Conservation (phyloP, 129 eudicot species). For the Centrapalus pauciflorus region DNA sequence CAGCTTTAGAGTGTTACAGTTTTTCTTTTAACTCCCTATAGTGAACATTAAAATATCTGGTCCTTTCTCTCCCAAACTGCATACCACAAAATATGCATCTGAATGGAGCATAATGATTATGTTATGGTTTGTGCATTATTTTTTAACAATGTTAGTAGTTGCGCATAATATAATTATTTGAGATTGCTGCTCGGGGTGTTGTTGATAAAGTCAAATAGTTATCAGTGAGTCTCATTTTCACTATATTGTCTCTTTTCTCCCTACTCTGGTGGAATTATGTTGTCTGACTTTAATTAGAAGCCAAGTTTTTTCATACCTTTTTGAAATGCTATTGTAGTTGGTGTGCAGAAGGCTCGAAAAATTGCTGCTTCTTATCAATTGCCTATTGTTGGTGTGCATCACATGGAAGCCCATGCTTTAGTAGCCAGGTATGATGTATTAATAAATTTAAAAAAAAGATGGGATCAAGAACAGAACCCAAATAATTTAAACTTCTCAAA, state of each 20-base stretch:
- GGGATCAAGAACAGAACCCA: conserved; percentile 4
- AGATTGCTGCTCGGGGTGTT: neutral
- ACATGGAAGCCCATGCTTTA: conserved; percentile 98
- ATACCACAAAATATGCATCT: neutral
- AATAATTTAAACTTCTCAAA: neutral
- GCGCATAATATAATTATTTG: neutral
- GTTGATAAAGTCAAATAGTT: neutral
- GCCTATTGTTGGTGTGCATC: conserved; percentile 94
- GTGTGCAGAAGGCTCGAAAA: conserved; percentile 89
- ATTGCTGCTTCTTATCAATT: conserved; percentile 63
- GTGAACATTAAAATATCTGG: neutral
- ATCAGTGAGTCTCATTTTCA: neutral
- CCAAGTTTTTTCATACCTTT: conserved; percentile 4
- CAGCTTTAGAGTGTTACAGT: neutral
- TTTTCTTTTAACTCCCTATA: neutral
- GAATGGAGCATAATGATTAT: neutral
- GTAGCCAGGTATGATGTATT: conserved; percentile 63
- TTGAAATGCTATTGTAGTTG: conserved; percentile 48
- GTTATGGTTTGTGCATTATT: no score
- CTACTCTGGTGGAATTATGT: neutral
- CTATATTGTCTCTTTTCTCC: neutral
- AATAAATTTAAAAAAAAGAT: neutral
- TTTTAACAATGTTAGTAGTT: neutral
- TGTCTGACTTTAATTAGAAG: neutral
- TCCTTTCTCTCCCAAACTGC: neutral